phyloP scores from a whole-genome alignment of 202 grass and related monocot species.

The Cymbopogon flexuosus region DNA sequence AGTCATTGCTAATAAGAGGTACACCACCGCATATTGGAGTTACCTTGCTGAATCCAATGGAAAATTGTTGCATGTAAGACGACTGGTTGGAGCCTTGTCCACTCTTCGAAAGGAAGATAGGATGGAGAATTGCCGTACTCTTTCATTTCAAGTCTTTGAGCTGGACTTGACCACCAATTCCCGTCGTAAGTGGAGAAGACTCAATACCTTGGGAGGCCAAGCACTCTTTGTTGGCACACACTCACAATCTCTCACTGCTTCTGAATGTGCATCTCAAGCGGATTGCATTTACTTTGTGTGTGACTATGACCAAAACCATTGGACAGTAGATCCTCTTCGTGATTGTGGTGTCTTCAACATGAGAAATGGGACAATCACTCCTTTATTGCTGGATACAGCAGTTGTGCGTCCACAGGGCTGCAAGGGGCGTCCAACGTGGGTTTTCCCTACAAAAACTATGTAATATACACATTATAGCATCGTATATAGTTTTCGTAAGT shows the following conservation, averaged over 20 bases:
- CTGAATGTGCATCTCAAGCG: background rate
- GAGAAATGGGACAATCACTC: background rate
- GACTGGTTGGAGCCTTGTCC: background rate
- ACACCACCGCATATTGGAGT: background rate
- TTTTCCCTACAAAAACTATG: background rate
- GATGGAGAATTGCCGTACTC: background rate
- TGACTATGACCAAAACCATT: background rate
- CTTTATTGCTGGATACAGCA: background rate
- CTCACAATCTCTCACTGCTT: background rate
- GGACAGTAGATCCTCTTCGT: background rate
- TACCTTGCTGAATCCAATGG: background rate
- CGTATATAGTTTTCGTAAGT: too few relatives aligned
- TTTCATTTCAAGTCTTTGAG: background rate
- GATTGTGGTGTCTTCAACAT: background rate
- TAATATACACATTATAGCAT: background rate
- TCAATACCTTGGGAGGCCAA: background rate
- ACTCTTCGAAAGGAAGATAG: background rate
- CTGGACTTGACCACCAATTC: background rate
- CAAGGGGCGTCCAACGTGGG: background rate
- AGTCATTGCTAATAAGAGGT: background rate
- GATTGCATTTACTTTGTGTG: background rate
- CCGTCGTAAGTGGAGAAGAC: background rate
- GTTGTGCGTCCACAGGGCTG: too few relatives aligned
- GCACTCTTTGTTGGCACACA: background rate
- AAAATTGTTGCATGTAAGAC: background rate